These are phyloP conservation scores for Penicillium lividum DNA, from an alignment of 495 filamentous ascomycete species.

Conservation along the genomic window DNA sequence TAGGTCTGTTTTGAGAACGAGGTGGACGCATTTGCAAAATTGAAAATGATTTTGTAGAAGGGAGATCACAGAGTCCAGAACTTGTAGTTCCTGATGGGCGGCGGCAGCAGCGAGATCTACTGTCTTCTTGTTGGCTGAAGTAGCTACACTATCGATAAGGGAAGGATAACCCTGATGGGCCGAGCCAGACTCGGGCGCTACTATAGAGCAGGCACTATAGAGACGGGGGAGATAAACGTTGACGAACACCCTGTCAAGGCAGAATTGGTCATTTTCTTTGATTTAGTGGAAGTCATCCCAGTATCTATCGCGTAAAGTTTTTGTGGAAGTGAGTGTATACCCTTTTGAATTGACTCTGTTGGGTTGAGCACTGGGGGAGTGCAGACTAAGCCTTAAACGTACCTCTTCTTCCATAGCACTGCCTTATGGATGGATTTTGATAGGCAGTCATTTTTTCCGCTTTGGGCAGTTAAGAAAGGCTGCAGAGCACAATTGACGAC, in stretches of 20 bases:
- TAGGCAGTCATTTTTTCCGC: background rate
- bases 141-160: background rate
- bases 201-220: background rate
- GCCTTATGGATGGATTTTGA: background rate
- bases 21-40: background rate
- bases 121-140: background rate
- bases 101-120: background rate
- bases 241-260: background rate
- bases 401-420: background rate
- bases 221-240: background rate
- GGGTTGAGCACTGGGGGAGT: background rate
- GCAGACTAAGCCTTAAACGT: background rate
- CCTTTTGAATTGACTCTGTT: no score
- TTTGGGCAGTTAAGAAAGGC: background rate
- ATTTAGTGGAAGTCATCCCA: background rate
- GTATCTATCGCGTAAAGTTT: background rate
- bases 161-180: background rate
- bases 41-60: background rate
- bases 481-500: background rate
- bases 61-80: background rate
- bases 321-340: background rate
- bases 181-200: background rate
- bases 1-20: background rate
- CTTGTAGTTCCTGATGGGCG: background rate
- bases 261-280: background rate